Evolutionary conservation across 2,329 filamentous ascomycete species (phyloP).

Genomic region (Penicillium sp.): DNA sequence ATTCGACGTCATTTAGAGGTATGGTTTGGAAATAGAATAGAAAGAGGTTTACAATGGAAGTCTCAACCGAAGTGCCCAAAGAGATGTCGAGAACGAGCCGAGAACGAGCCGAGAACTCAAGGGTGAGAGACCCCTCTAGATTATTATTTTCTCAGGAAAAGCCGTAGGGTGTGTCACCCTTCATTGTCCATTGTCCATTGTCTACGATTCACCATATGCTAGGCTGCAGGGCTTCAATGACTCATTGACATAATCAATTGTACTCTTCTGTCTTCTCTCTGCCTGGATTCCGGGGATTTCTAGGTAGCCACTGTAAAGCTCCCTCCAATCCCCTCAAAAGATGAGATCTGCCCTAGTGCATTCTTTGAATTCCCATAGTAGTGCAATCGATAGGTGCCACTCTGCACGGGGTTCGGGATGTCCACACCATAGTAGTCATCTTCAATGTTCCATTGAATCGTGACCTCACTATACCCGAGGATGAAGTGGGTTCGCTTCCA

Average conservation of each 20-base stretch:
- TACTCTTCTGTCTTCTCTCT: not conserved
- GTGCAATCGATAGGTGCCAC: slow-evolving; percentile 71
- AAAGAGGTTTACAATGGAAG: too few relatives aligned
- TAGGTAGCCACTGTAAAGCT: slow-evolving; percentile 36
- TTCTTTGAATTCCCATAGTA: slow-evolving; percentile 84
- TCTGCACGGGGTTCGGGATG: slow-evolving; percentile 33
- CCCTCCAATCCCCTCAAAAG: slow-evolving; percentile 68
- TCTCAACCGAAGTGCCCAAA: too few relatives aligned
- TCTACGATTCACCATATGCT: not conserved
- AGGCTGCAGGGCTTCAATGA: slow-evolving; percentile 1
- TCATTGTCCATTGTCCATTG: slow-evolving; percentile 2
- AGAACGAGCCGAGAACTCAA: too few relatives aligned
- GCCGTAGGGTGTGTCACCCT: not conserved
- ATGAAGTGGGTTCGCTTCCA: slow-evolving; percentile 73
- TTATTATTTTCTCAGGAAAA: too few relatives aligned
- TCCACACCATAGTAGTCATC: slow-evolving; percentile 47
- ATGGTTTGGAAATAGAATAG: too few relatives aligned
- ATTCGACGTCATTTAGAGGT: too few relatives aligned
- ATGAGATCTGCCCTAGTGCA: slow-evolving; percentile 57
- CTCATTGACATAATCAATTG: not conserved
- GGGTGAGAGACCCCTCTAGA: too few relatives aligned
- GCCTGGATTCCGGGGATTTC: not conserved
- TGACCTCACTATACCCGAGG: slow-evolving; percentile 74
- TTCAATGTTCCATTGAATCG: slow-evolving; percentile 76
- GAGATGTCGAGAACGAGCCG: too few relatives aligned